Percentiles rank a stretch among this genome's conserved stretches.
phyloP scores from a whole-genome alignment of 148 eudicot genomes.

The Talinum fruticosum region DNA sequence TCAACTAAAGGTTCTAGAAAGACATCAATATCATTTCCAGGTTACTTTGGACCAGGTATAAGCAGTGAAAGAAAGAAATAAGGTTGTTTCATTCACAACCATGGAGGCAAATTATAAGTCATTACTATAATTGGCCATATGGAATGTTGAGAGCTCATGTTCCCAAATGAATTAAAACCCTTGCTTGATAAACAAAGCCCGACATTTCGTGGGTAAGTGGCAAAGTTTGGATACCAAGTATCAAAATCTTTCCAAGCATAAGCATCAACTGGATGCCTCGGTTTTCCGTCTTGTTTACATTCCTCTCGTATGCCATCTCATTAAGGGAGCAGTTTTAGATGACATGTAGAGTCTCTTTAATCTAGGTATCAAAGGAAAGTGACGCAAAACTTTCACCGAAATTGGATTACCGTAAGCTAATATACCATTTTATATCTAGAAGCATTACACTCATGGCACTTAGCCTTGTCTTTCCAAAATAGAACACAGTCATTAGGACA shows the following conservation, averaged over 20 bases:
- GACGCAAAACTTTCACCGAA: slow-evolving; percentile 2
- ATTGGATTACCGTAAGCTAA: background rate
- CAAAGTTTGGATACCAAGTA: background rate
- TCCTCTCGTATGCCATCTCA: slow-evolving; percentile 1
- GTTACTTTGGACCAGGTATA: slow-evolving; percentile 15
- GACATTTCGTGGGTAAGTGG: background rate
- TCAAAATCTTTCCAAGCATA: background rate
- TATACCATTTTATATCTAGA: background rate
- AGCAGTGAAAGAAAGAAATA: slow-evolving; percentile 21
- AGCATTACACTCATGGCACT: background rate
- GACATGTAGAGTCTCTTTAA: slow-evolving; percentile 11
- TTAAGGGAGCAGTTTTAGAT: background rate
- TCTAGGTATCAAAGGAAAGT: slow-evolving; percentile 13
- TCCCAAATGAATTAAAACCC: background rate
- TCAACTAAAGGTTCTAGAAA: slow-evolving; percentile 20
- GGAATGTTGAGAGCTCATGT: too few relatives aligned
- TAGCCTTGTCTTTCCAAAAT: background rate
- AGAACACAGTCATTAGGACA: background rate
- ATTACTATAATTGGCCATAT: background rate
- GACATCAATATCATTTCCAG: slow-evolving; percentile 17
- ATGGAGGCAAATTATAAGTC: too few relatives aligned
- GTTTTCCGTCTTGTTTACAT: background rate
- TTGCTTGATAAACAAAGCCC: background rate
- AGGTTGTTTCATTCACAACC: slow-evolving; percentile 14
- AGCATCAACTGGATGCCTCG: background rate